Evolutionary conservation across 192 early-diverging fungal genomes (phyloP), one percentile per base, ranked within the genome.

Genomic region (Umbelopsis isabellina): DNA sequence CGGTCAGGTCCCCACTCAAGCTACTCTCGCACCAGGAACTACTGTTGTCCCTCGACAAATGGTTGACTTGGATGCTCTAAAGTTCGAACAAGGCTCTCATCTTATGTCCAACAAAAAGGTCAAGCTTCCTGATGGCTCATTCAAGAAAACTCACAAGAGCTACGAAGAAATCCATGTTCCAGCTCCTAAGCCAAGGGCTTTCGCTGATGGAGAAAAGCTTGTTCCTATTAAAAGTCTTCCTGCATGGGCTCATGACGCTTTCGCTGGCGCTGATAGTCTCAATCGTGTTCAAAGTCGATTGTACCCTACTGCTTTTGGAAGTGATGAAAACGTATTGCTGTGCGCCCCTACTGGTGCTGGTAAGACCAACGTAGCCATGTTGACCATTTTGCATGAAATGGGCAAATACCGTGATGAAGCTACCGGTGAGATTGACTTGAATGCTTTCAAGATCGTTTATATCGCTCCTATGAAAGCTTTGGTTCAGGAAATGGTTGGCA

Each of bases 391-490:
- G 8, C 85, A 93, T 15, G 91, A 91, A 3, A 71, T 99, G 7
- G 71, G 87, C 47, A 91, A 95, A 68, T 87, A 89, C 75, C 91
- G 90, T 75, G 61, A 83, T 22, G 90, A 91, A 1, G 77, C 80
- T 1, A 90, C 91, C 18, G 65, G 33, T 27, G 72, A 69, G 2
- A 82, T 99, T 70, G 87, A 82, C 18, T 91, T 89, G 74, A 88
- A 93, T 55, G 92, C 95, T 65, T 98, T 99, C 85, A 99, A 99
- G 76, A 97, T 99, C 75, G 88, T 99, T 1, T 99, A 98, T 75
- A 91, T 99, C 10, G 98, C 97, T 6, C 95, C 95, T 0, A 96
- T 98, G 97, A 99, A 99, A 82, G 97, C 97, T 8, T 81, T 99
- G 6, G 97, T 95, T 0, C 93, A 96, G 15, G 97, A 99, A 85